Percentiles rank a stretch among this genome's conserved stretches.
Conservation (phyloP, 2,329 filamentous ascomycete genomes). For the Pseudocercospora pini-densiflorae region DNA sequence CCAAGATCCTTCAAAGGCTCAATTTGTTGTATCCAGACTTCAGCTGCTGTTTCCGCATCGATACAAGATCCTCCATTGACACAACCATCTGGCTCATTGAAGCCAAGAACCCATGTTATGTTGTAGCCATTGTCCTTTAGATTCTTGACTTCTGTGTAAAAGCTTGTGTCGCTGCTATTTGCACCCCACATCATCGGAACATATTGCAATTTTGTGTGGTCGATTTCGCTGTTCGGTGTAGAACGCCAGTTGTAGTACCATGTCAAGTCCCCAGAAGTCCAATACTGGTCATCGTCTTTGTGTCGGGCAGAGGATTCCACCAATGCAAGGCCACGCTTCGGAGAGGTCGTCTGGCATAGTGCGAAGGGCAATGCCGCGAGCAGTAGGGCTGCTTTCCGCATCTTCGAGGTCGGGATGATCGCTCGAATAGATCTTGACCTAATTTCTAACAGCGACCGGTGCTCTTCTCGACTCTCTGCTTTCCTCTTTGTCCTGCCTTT, state of each 20-base stretch:
- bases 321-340: constrained; percentile 76
- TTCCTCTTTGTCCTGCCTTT: constrained; percentile 1
- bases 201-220: constrained; percentile 66
- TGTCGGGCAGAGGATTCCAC: constrained; percentile 56
- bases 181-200: constrained; percentile 82
- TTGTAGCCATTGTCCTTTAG: constrained; percentile 60
- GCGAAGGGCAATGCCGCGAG: constrained; percentile 19
- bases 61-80: constrained; percentile 62
- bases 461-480: constrained; percentile 8
- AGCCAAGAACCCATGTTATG: constrained; percentile 71
- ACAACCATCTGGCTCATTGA: constrained; percentile 77
- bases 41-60: constrained; percentile 63
- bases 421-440: neutral
- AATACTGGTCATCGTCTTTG: constrained; percentile 68
- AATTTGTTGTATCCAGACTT: constrained; percentile 72
- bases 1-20: constrained; percentile 67
- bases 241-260: constrained; percentile 86
- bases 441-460: neutral
- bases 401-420: constrained; percentile 5
- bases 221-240: constrained; percentile 49
- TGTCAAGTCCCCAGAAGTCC: constrained; percentile 64
- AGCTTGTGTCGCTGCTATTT: constrained; percentile 58
- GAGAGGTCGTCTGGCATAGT: constrained; percentile 41
- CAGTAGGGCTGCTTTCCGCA: constrained; percentile 15
- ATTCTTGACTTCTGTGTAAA: constrained; percentile 62